phyloP scores from a whole-genome alignment of 2,329 filamentous ascomycete genomes.

The Aspergillus phoenicis region DNA sequence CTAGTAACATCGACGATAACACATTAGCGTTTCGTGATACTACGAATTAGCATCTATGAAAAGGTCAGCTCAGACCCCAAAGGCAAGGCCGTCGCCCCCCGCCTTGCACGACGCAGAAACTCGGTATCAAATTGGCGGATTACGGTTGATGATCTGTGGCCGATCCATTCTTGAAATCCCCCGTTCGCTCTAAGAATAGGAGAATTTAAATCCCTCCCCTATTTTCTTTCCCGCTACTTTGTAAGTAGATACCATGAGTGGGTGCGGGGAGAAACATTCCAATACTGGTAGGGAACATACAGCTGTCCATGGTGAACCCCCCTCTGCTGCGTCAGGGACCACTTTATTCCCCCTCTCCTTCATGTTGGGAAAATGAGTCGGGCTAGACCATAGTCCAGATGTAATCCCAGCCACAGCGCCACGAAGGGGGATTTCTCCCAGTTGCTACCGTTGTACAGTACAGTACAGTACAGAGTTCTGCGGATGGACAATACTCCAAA shows the following conservation, averaged over 20 bases:
- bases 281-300: slow-evolving; percentile 12
- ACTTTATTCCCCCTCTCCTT: background rate
- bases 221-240: background rate
- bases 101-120: background rate
- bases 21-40: background rate
- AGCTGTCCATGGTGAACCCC: background rate
- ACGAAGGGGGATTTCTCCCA: background rate
- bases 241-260: background rate
- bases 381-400: slow-evolving; percentile 24
- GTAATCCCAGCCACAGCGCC: slow-evolving; percentile 23
- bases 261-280: background rate
- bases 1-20: background rate
- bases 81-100: background rate
- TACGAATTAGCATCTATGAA: background rate
- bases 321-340: slow-evolving; percentile 13
- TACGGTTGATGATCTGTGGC: slow-evolving; percentile 3
- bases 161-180: slow-evolving; percentile 9
- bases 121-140: background rate
- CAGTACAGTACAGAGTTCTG: slow-evolving; percentile 3
- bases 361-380: slow-evolving; percentile 13
- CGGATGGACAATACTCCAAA: background rate
- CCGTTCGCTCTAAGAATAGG: background rate
- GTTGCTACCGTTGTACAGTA: background rate
- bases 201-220: slow-evolving; percentile 12
- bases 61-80: background rate